A percentile compares a stretch with the other conserved stretches of the same genome.
These are phyloP conservation scores for Orbilia ellipsospora DNA, from an alignment of 2,329 filamentous ascomycete genomes.

Conservation along the genomic window DNA sequence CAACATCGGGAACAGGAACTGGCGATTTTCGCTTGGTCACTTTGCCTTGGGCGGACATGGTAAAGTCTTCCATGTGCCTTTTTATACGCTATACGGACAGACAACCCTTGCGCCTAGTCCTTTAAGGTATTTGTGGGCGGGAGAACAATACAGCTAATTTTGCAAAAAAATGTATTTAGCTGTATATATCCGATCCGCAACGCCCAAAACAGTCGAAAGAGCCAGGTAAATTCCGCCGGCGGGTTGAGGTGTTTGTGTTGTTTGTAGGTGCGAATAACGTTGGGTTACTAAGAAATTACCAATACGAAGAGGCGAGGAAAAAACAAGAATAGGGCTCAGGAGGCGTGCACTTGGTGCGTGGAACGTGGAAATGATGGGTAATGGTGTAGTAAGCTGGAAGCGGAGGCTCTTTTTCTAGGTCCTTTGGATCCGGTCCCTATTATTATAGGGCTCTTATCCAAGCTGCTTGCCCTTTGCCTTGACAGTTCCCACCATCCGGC, in stretches of 20 bases:
- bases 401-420: constrained; percentile 52
- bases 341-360: constrained; percentile 40
- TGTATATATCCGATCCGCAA: constrained; percentile 37
- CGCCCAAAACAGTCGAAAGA: not conserved
- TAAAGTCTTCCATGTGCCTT: constrained; percentile 24
- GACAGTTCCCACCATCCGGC: constrained; percentile 1
- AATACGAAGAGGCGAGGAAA: constrained; percentile 49
- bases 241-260: constrained; percentile 34
- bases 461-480: constrained; percentile 26
- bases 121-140: constrained; percentile 1
- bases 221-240: constrained; percentile 4
- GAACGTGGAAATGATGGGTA: constrained; percentile 52
- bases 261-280: constrained; percentile 54
- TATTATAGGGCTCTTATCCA: constrained; percentile 39
- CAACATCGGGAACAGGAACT: constrained; percentile 49
- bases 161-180: not conserved
- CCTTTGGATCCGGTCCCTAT: constrained; percentile 25
- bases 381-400: constrained; percentile 52
- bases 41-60: constrained; percentile 39
- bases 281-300: constrained; percentile 56
- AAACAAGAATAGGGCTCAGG: constrained; percentile 45
- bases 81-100: not conserved
- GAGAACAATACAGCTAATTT: not conserved
- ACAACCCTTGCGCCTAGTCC: not conserved
- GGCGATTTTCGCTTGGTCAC: constrained; percentile 51